A percentile compares a stretch with the other conserved stretches of the same genome.
Evolutionary conservation across 1,284 basidiomycete species (phyloP).

Genomic region (Sanghuangporus baumii): DNA sequence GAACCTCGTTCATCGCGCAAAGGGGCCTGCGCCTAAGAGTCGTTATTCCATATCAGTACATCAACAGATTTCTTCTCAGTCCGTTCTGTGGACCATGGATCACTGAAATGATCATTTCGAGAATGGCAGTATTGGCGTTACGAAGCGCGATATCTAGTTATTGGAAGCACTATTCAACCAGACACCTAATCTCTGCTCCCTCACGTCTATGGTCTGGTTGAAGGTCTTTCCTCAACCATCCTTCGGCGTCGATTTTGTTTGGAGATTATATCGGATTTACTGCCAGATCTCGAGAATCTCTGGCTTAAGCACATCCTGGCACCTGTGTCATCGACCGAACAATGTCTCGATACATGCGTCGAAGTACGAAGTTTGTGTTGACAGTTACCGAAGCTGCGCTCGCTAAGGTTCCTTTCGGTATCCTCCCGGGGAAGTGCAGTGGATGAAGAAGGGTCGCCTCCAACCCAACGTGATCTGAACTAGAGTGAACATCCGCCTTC

Average conservation of each 20-base stretch:
- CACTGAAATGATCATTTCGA: conserved; percentile 1
- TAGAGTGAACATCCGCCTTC: not conserved
- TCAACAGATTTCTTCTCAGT: not conserved
- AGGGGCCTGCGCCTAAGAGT: not conserved
- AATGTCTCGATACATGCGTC: not conserved
- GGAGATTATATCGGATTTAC: not conserved
- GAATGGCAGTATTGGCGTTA: not conserved
- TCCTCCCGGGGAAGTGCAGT: not conserved
- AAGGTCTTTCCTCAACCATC: not conserved
- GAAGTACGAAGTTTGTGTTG: not conserved
- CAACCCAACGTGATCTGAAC: not conserved
- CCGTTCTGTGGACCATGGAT: conserved; percentile 2
- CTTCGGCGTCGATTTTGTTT: not conserved
- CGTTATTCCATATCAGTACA: not conserved
- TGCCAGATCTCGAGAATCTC: not conserved
- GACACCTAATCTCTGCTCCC: not conserved
- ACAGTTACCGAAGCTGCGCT: not conserved
- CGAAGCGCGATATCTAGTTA: not conserved
- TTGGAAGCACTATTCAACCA: not conserved
- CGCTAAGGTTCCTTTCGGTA: not conserved
- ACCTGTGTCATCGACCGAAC: not conserved
- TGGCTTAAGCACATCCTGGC: not conserved
- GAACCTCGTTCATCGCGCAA: conserved; percentile 3
- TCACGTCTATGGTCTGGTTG: not conserved
- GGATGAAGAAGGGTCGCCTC: not conserved